Conservation (phyloP, 345 rosid species). For the Citrus inodora region DNA sequence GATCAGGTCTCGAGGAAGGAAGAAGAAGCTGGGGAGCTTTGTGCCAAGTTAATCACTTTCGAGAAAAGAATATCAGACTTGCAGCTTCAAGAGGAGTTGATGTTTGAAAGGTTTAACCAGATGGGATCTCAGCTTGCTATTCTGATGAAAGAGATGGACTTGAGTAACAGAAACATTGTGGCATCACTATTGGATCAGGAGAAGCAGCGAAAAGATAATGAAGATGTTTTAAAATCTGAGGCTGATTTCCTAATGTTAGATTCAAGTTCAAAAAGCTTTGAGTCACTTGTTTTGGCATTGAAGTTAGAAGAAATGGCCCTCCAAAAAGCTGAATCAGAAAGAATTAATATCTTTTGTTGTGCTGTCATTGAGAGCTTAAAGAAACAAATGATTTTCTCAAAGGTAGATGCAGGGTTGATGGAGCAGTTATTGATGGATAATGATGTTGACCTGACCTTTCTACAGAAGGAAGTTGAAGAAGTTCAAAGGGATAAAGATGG, state of each 20-base stretch:
- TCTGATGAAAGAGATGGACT: constrained; percentile 74
- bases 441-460: constrained; percentile 32
- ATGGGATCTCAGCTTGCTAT: constrained; percentile 78
- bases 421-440: constrained; percentile 34
- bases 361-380: constrained; percentile 47
- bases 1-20: constrained; percentile 76
- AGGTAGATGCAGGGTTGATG: constrained; percentile 50
- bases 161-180: constrained; percentile 42
- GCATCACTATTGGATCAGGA: constrained; percentile 55
- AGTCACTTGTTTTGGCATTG: constrained; percentile 52
- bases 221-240: constrained; percentile 46
- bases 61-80: constrained; percentile 64
- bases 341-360: constrained; percentile 28
- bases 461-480: constrained; percentile 38
- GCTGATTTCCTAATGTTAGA: constrained; percentile 45
- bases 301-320: constrained; percentile 48
- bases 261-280: constrained; percentile 62
- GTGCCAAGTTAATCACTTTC: constrained; percentile 53
- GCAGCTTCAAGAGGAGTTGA: constrained; percentile 81
- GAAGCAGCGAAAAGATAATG: constrained; percentile 44
- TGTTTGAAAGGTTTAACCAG: constrained; percentile 77
- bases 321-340: constrained; percentile 28
- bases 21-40: constrained; percentile 63
- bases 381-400: constrained; percentile 40
- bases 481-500: constrained; percentile 28